A percentile compares a stretch with the other conserved stretches of the same genome.
These are phyloP conservation scores for Solanum hybrid DNA, from an alignment of 305 asterid species.

Conservation along the genomic window DNA sequence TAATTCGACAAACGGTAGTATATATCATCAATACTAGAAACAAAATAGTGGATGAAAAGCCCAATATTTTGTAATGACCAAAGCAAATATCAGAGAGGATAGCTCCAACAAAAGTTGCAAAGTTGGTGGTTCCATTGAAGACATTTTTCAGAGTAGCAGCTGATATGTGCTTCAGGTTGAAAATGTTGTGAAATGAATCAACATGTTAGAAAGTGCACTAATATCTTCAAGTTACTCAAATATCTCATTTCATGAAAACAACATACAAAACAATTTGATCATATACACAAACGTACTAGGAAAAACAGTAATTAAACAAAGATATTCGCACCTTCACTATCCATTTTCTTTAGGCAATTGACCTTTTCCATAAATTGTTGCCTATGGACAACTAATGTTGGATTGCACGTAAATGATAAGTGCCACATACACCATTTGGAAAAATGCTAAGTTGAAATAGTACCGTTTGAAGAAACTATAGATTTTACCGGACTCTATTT, in stretches of 20 bases:
- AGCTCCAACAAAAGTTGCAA: neutral
- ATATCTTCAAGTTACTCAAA: neutral
- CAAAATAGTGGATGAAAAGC: constrained; percentile 23
- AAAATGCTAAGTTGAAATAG: constrained; percentile 52
- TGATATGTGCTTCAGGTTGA: neutral
- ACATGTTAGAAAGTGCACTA: neutral
- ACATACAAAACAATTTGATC: neutral
- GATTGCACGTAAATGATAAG: constrained; percentile 58
- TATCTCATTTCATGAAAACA: neutral
- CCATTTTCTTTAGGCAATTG: neutral
- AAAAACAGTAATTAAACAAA: too few species aligned
- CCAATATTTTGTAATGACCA: neutral
- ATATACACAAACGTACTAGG: neutral
- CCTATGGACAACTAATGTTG: constrained; percentile 42
- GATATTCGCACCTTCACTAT: too few species aligned
- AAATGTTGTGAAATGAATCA: neutral
- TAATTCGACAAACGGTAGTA: neutral
- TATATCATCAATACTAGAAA: neutral
- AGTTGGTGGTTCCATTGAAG: neutral
- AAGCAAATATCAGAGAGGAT: neutral
- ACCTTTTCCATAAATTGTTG: neutral
- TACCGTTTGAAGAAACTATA: constrained; percentile 77
- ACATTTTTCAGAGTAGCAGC: neutral
- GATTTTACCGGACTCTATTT: constrained; percentile 4
- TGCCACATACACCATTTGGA: constrained; percentile 52